Evolutionary conservation across 1,284 basidiomycete species (phyloP).

Genomic region (Termitomyces sp.): DNA sequence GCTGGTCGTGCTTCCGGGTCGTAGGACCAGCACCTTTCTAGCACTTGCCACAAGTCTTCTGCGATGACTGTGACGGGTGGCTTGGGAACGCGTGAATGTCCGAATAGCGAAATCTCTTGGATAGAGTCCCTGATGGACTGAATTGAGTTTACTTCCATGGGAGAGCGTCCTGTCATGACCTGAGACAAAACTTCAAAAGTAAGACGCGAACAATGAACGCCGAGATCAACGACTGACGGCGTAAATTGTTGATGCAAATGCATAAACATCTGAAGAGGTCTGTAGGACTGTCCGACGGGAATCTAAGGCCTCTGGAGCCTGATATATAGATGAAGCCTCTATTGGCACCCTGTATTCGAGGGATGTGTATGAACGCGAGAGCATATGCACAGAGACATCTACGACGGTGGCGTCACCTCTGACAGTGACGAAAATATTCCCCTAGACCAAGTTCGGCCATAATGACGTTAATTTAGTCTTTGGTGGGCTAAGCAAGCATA

Average conservation of each 20-base stretch:
- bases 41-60: conserved; percentile 5
- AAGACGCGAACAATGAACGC: not conserved
- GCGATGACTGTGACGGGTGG: conserved; percentile 2
- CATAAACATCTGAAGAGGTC: conserved; percentile 11
- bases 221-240: conserved; percentile 4
- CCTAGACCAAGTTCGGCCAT: not conserved
- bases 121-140: not conserved
- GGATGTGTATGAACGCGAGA: conserved; percentile 1
- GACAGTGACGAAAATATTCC: not conserved
- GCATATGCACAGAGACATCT: conserved; percentile 7
- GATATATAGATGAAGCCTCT: conserved; percentile 8
- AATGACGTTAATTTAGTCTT: not conserved
- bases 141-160: not conserved
- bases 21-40: conserved; percentile 12
- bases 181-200: not conserved
- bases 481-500: not conserved
- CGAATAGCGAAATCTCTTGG: not conserved
- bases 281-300: not conserved
- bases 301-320: conserved; percentile 12
- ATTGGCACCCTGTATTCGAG: not conserved
- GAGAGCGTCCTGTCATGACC: conserved; percentile 12
- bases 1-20: conserved; percentile 8
- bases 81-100: not conserved
- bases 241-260: conserved; percentile 9
- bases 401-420: conserved; percentile 5